These are phyloP conservation scores for Cronartium quercuum DNA, from an alignment of 1,284 basidiomycete species.

Conservation along the genomic window DNA sequence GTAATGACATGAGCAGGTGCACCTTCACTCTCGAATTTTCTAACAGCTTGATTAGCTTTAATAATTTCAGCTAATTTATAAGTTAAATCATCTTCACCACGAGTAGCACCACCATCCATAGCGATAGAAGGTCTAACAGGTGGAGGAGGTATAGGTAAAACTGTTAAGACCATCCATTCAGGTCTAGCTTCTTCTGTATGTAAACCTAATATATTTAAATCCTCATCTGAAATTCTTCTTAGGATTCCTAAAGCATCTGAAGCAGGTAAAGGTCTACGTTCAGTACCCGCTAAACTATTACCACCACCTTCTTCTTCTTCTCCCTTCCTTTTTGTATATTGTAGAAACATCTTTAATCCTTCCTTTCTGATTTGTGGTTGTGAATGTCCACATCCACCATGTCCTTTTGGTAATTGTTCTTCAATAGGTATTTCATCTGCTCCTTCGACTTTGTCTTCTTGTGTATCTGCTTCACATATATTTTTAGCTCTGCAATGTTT, in stretches of 20 bases:
- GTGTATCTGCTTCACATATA: slow-evolving; percentile 68
- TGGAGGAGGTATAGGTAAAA: slow-evolving; percentile 94
- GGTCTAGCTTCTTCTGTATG: slow-evolving; percentile 94
- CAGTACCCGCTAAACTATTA: slow-evolving; percentile 60
- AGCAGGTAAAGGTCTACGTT: slow-evolving; percentile 80
- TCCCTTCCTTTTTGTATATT: slow-evolving; percentile 86
- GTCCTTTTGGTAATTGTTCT: slow-evolving; percentile 61
- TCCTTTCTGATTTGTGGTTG: slow-evolving; percentile 92
- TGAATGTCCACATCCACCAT: slow-evolving; percentile 88
- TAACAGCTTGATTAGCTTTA: slow-evolving; percentile 85
- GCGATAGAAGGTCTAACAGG: slow-evolving; percentile 96
- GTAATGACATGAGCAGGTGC: slow-evolving; percentile 91
- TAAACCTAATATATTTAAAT: slow-evolving; percentile 84
- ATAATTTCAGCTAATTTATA: slow-evolving; percentile 98
- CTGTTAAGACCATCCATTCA: slow-evolving; percentile 99
- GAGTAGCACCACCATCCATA: slow-evolving; percentile 89
- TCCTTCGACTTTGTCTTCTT: slow-evolving; percentile 56
- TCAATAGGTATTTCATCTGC: slow-evolving; percentile 70
- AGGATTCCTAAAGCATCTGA: slow-evolving; percentile 84
- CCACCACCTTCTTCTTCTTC: slow-evolving; percentile 66
- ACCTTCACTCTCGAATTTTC: slow-evolving; percentile 90
- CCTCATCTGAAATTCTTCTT: slow-evolving; percentile 84
- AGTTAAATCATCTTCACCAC: slow-evolving; percentile 96
- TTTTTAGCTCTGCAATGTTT: slow-evolving; percentile 75
- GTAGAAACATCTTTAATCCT: slow-evolving; percentile 89